phyloP scores from a whole-genome alignment of 768 basidiomycete species.

The Boletus rufocinnamomeus region DNA sequence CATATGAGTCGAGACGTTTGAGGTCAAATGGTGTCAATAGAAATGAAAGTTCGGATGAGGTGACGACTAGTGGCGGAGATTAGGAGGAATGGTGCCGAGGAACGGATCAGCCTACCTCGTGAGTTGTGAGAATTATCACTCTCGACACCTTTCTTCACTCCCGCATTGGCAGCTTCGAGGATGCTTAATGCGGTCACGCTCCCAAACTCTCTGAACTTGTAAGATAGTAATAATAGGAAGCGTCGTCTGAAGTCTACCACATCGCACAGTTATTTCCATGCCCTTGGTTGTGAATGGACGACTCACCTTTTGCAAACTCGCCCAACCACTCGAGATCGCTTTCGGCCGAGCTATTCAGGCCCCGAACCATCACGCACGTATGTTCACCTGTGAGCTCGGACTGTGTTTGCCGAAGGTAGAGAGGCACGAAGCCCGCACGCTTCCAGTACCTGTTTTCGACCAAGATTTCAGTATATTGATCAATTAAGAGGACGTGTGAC shows the following conservation, averaged over 20 bases:
- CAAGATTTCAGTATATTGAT: background rate
- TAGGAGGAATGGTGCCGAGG: background rate
- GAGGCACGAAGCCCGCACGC: constrained; percentile 83
- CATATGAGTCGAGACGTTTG: constrained; percentile 93
- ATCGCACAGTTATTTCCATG: background rate
- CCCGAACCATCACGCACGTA: constrained; percentile 92
- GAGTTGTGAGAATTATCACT: constrained; percentile 29
- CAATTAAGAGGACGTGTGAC: background rate
- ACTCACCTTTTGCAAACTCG: constrained; percentile 82
- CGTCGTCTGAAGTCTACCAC: constrained; percentile 86
- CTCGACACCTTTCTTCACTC: constrained; percentile 48
- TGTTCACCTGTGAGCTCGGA: constrained; percentile 97
- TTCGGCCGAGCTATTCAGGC: constrained; percentile 67
- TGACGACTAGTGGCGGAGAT: constrained; percentile 16
- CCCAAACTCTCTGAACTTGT: constrained; percentile 93
- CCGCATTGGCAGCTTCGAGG: constrained; percentile 78
- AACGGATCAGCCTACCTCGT: constrained; percentile 34
- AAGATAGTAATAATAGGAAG: constrained; percentile 87
- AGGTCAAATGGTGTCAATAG: constrained; percentile 90
- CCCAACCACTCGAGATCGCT: constrained; percentile 77
- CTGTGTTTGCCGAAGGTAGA: constrained; percentile 91
- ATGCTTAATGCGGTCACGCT: constrained; percentile 85
- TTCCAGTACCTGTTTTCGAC: constrained; percentile 83
- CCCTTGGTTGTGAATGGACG: background rate
- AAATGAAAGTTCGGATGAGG: constrained; percentile 52